Percentiles rank a stretch among this genome's conserved stretches.
Conservation (phyloP, 2,329 filamentous ascomycete genomes). For the Paecilomyces fulvus region DNA sequence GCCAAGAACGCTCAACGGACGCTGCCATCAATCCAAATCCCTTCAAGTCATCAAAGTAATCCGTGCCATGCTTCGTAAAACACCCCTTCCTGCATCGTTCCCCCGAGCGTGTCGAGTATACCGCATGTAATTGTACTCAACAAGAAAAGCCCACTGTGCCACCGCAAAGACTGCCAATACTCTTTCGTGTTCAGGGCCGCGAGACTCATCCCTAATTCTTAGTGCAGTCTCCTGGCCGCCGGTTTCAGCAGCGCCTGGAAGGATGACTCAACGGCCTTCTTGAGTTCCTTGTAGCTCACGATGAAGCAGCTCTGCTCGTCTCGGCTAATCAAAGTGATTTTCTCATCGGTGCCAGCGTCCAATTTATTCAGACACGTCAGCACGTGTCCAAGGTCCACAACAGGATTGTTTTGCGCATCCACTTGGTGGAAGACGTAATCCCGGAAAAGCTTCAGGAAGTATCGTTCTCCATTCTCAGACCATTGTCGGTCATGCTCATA, state of each 20-base stretch:
- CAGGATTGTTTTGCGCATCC: conserved; percentile 71
- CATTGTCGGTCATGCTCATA: conserved; percentile 68
- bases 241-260: conserved; percentile 51
- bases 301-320: conserved; percentile 87
- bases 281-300: conserved; percentile 84
- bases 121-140: not conserved
- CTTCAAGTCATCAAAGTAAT: not conserved
- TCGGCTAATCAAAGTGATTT: conserved; percentile 73
- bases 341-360: conserved; percentile 82
- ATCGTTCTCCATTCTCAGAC: conserved; percentile 88
- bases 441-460: conserved; percentile 87
- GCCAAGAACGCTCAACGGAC: not conserved
- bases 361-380: conserved; percentile 82
- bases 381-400: conserved; percentile 81
- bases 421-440: conserved; percentile 98
- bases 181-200: not conserved
- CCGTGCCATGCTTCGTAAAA: not conserved
- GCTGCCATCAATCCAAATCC: not conserved
- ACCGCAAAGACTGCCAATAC: not conserved
- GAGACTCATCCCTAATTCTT: not conserved
- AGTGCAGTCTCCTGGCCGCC: conserved; percentile 26
- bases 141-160: not conserved
- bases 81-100: not conserved
- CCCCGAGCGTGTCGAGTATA: not conserved
- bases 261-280: conserved; percentile 52